Base-by-base conservation (phyloP, 148 eudicot species). In the Arbutus unedo region DNA sequence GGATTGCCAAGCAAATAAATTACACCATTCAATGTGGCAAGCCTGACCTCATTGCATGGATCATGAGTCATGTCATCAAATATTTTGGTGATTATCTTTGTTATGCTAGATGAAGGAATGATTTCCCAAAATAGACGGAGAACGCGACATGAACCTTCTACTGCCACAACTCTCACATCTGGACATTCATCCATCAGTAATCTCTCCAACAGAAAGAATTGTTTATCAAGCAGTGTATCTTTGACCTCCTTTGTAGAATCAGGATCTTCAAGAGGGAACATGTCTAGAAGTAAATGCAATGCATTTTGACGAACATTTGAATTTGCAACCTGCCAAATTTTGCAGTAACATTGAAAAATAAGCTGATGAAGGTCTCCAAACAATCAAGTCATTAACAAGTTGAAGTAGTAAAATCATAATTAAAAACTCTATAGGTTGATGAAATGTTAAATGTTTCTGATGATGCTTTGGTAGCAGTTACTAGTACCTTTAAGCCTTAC, bases 241-340 rank as follows among this genome's bases (percentile, higher is more conserved):
- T 94, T 92, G 23, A 78, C 91, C 83, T 94, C 99, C 89, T 94
- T 96, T 51, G 92, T 91, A 48, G 93, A 87, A 84, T 93, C 96
- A 54, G 99, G 99, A 86, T 96, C 97, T 93, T 96, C 98, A 64
- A 96, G 91, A 80, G 99, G 98, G 85, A 96, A 96, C 86, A 96
- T 57, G 86, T 94, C 99, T 64, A 96, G 74, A 74, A 96, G 96
- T 75, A 96, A 90, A 85, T 93, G 93, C 87, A 96, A 86, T 2
- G 99, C 91, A 91, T 96, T 96, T 82, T 92, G 93, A n/a, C 99
- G 98, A 76, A 94, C 99, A 92, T 94, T 92, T 81, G 99, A 93
- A 85, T 96, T 96, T 47, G 99, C 98, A 76, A 92, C 98, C 99
- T 96, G 88, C 87, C 82, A 76, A 54, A 6, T 31, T 53, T 43